Evolutionary conservation across 2,329 filamentous ascomycete genomes (phyloP).

Genomic region (Fusarium transvaalense): DNA sequence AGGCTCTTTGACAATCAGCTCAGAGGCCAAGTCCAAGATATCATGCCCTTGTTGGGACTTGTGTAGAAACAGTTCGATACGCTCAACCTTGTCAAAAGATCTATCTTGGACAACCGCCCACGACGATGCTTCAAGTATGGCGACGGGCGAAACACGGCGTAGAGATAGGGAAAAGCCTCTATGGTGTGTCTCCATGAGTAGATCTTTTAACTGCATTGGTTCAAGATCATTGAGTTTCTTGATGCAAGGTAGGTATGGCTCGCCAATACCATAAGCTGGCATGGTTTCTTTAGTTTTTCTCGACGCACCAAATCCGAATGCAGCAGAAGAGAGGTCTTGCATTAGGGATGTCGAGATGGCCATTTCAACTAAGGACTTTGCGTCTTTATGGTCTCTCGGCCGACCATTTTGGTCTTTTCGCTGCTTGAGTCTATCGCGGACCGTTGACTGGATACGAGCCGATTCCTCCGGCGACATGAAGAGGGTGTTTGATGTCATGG

Average conservation of each 20-base stretch:
- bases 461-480: slow-evolving; percentile 52
- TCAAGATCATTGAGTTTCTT: slow-evolving; percentile 34
- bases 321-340: slow-evolving; percentile 49
- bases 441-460: slow-evolving; percentile 45
- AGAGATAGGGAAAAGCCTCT: slow-evolving; percentile 45
- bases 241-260: slow-evolving; percentile 46
- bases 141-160: slow-evolving; percentile 48
- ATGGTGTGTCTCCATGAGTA: slow-evolving; percentile 51
- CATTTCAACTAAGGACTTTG: slow-evolving; percentile 40
- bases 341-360: slow-evolving; percentile 50
- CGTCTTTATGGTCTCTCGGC: slow-evolving; percentile 38
- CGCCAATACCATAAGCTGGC: slow-evolving; percentile 48
- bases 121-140: slow-evolving; percentile 42
- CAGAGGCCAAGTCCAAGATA: slow-evolving; percentile 50
- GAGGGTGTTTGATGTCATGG: slow-evolving; percentile 37
- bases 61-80: slow-evolving; percentile 52
- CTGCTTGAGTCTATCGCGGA: slow-evolving; percentile 42
- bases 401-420: slow-evolving; percentile 40
- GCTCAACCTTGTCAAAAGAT: slow-evolving; percentile 41
- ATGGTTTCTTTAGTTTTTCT: slow-evolving; percentile 42
- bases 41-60: slow-evolving; percentile 52
- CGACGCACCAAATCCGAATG: slow-evolving; percentile 27
- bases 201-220: slow-evolving; percentile 44
- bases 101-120: slow-evolving; percentile 52
- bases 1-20: slow-evolving; percentile 62